Evolutionary conservation across 2,329 filamentous ascomycete species (phyloP), one percentile per base, ranked within the genome.

Genomic region (Esteya vermicola): DNA sequence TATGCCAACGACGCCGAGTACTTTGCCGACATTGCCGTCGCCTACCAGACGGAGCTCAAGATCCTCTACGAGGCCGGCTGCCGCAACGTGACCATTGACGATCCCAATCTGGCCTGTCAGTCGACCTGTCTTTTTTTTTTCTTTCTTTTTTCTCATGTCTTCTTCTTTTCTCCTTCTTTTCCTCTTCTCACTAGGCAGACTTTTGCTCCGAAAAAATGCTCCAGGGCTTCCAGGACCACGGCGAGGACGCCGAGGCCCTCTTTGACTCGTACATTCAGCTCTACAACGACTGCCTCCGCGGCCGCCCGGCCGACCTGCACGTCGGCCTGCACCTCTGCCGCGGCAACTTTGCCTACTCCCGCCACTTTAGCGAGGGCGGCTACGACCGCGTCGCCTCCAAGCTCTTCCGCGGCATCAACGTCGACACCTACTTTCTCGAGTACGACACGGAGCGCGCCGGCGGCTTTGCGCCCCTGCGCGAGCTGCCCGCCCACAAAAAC

Each of bases 151-250:
- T 12, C 12, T 21, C 13, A 18, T 6, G 9, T 5, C 9, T 33
- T 13, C 32, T 21, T 13, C 19, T 31, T 14, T 6, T 16, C 19
- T 10, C 22, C 18, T n/a, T 21, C 4, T 27, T 3, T 16, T 12
- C 2, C 9, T 9, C 13, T 23, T 36, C 16, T 26, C 33, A 16
- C 3, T 6, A 10, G 3, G 13, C n/a, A 70, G 67, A 81, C 55
- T 82, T 82, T 56, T 82, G 78, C 60, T 78, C 72, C 5, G 71
- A 80, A 28, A 72, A 74, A 45, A 81, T 81, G 73, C 60, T 77
- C 14, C 59, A 65, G 41, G 72, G 73, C 22, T 74, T 64, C 42
- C 52, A 67, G 60, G 63, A 69, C 41, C 66, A 67, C 19, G 78
- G 80, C 48, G 61, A 68, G 33, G 65, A 75, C 16, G 66, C 77